Evolutionary conservation across 345 rosid genomes (phyloP).

Genomic region (Turritis glabra): DNA sequence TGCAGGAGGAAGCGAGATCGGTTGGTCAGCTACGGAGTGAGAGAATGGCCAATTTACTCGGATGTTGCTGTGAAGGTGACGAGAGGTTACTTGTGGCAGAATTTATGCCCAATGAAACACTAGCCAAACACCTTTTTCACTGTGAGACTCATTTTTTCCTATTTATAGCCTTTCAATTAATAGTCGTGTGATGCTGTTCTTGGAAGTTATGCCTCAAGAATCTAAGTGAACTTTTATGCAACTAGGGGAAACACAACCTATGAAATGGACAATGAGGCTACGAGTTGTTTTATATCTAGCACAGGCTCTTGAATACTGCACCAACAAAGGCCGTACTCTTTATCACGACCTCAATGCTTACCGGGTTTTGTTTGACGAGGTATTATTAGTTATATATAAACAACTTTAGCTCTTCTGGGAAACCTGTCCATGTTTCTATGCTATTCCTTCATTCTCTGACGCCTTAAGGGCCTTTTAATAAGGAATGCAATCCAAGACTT

Average conservation of each 20-base stretch:
- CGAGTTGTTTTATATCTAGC: slow-evolving; percentile 93
- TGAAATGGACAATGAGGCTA: slow-evolving; percentile 98
- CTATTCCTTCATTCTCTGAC: slow-evolving; percentile 20
- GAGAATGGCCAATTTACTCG: slow-evolving; percentile 81
- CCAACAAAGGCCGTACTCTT: slow-evolving; percentile 73
- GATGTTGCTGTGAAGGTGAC: slow-evolving; percentile 87
- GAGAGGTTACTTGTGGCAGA: slow-evolving; percentile 87
- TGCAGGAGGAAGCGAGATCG: slow-evolving; percentile 85
- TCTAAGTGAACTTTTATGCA: not conserved
- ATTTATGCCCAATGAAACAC: slow-evolving; percentile 87
- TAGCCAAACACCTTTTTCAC: slow-evolving; percentile 94
- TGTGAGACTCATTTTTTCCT: slow-evolving; percentile 45
- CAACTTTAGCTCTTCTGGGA: not conserved
- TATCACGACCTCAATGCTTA: slow-evolving; percentile 98
- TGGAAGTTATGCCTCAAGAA: not conserved
- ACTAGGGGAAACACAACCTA: slow-evolving; percentile 92
- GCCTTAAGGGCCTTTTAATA: slow-evolving; percentile 34
- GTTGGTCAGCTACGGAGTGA: slow-evolving; percentile 82
- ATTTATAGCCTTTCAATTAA: not conserved
- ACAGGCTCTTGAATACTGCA: slow-evolving; percentile 93
- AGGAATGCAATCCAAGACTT: slow-evolving; percentile 90
- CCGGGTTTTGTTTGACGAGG: slow-evolving; percentile 89
- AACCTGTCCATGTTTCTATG: slow-evolving; percentile 5
- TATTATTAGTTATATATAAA: slow-evolving; percentile 27
- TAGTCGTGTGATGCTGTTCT: slow-evolving; percentile 8